Percentiles rank a stretch among this genome's conserved stretches.
phyloP scores from a whole-genome alignment of 2,329 filamentous ascomycete genomes.

The Aspergillus sojae region DNA sequence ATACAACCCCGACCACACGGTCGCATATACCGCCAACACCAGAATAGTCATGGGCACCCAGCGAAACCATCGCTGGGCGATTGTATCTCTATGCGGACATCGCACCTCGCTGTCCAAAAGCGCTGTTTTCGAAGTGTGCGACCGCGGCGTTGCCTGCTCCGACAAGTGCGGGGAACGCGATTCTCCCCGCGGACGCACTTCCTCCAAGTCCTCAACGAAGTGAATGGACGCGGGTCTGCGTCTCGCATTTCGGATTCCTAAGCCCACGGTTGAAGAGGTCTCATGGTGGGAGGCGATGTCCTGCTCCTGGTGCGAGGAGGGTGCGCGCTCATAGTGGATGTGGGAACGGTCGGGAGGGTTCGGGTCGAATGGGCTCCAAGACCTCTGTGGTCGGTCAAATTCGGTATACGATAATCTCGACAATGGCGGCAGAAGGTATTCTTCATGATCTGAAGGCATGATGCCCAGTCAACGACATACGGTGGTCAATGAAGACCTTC shows the following conservation, averaged over 20 bases:
- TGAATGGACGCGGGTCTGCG: neutral
- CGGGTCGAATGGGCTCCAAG: constrained; percentile 8
- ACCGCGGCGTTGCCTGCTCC: constrained; percentile 2
- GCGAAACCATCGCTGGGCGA: constrained; percentile 36
- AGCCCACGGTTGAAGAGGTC: neutral
- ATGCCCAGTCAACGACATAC: neutral
- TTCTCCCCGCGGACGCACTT: neutral
- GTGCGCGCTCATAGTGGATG: constrained; percentile 8
- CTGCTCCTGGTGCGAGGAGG: neutral
- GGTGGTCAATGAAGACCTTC: neutral
- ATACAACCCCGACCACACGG: constrained; percentile 54
- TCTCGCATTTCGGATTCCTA: neutral
- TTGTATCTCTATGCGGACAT: constrained; percentile 33
- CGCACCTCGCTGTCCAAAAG: constrained; percentile 18
- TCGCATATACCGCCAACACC: constrained; percentile 42
- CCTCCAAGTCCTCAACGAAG: neutral
- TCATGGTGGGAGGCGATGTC: neutral
- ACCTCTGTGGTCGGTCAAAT: neutral
- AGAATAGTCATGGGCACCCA: constrained; percentile 41
- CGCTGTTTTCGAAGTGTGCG: constrained; percentile 5
- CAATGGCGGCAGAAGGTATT: constrained; percentile 9
- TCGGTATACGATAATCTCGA: neutral
- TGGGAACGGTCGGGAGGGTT: constrained; percentile 3
- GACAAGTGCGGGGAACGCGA: neutral
- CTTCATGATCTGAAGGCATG: constrained; percentile 9